These are phyloP conservation scores for Citrus reticulata DNA, from an alignment of 345 rosid genomes.

Conservation along the genomic window DNA sequence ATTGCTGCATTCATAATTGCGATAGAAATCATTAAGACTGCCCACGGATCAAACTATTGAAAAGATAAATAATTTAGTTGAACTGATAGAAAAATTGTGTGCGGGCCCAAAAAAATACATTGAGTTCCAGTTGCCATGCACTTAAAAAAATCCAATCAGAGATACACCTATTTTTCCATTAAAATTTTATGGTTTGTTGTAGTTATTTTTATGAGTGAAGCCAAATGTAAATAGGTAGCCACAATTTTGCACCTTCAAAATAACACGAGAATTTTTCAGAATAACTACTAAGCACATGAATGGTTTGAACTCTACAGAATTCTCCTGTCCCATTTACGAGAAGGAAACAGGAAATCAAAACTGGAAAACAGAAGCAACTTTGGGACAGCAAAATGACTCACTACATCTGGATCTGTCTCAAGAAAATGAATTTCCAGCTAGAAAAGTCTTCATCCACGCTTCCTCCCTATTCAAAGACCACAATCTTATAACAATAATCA, in stretches of 20 bases:
- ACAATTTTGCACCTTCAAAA: neutral
- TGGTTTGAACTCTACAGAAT: neutral
- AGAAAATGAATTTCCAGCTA: neutral
- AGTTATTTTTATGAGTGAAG: neutral
- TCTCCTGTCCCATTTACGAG: neutral
- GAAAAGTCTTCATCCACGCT: neutral
- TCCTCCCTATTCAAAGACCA: neutral
- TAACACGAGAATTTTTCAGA: neutral
- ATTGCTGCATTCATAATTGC: neutral
- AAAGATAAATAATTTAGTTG: neutral
- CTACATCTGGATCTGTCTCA: neutral
- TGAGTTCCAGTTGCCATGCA: neutral
- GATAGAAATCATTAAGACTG: neutral
- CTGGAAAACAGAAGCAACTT: neutral
- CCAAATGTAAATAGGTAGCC: neutral
- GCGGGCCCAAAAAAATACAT: neutral
- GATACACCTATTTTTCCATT: neutral
- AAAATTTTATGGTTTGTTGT: neutral
- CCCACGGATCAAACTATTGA: neutral
- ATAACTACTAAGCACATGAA: neutral
- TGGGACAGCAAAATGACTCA: neutral
- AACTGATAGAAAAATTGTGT: neutral
- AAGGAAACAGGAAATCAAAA: neutral
- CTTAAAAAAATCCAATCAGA: neutral
- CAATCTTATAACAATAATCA: neutral